Evolutionary conservation across 352 stramenopile species (phyloP).

Genomic region (Pythium dissotocum): DNA sequence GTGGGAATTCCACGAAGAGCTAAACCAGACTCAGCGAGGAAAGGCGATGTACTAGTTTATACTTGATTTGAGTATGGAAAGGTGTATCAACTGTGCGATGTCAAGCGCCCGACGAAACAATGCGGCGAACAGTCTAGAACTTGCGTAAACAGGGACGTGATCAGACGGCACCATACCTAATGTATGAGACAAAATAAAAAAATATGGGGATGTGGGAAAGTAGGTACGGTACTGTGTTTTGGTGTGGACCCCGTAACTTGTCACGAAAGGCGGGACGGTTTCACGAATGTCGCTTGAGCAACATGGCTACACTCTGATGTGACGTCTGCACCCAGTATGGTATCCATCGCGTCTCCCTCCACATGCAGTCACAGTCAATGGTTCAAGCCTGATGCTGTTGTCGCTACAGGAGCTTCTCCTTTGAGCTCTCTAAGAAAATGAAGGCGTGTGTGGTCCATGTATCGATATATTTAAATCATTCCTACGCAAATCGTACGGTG

Average conservation of each 20-base stretch:
- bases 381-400: too few relatives aligned
- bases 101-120: constrained; percentile 15
- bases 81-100: not conserved
- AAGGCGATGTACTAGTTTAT: constrained; percentile 12
- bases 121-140: constrained; percentile 34
- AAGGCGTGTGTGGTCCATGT: not conserved
- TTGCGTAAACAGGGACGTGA: constrained; percentile 1
- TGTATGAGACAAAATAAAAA: not conserved
- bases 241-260: not conserved
- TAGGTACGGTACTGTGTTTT: not conserved
- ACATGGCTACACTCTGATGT: constrained; percentile 10
- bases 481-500: constrained; percentile 10
- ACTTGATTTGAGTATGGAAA: constrained; percentile 11
- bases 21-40: constrained; percentile 12
- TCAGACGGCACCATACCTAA: not conserved
- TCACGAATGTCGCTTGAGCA: not conserved
- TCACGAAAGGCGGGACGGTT: not conserved
- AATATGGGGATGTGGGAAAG: constrained; percentile 3
- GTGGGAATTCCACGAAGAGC: not conserved
- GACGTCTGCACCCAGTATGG: not conserved
- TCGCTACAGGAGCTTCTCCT: too few relatives aligned
- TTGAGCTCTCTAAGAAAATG: not conserved
- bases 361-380: too few relatives aligned
- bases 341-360: too few relatives aligned
- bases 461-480: constrained; percentile 23